Evolutionary conservation across 225 moss, liverwort and hornwort genomes (phyloP), one percentile per base, ranked within the genome.

Genomic region (Takakia lepidozioides): DNA sequence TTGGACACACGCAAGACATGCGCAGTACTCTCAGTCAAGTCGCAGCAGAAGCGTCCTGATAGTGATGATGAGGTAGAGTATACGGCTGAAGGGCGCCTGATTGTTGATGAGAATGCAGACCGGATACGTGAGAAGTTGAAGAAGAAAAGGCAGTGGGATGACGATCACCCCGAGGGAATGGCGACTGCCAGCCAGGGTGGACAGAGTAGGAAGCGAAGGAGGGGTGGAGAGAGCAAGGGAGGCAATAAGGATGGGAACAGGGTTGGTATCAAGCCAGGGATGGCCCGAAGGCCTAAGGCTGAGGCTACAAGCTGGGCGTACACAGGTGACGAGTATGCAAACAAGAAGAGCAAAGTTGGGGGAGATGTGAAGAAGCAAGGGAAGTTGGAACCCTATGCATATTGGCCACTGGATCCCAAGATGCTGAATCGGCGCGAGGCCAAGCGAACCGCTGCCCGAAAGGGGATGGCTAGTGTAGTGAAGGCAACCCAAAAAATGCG

Each of bases 401-500:
- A 98, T 52, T 98, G 98, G 91, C 98, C 98, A 25, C 60, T 98
- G 29, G 98, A 98, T 74, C 91, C 87, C 15, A 98, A 98, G 56
- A 87, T 98, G 48, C 68, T 98, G 40, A 91, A 98, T 29, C 62
- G 98, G 43, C 61, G 98, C 24, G 87, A 87, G 61, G 78, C 76
- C 2, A 98, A 98, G 63, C 70, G 74, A 61, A 70, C 75, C 22
- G 73, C 82, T 34, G 98, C 91, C 10, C 71, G 98, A 54, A 73
- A 85, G 57, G 91, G 87, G 28, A 91, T 98, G 98, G 55, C 57
- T 39, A 91, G 91, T 58, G 83, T 98, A 23, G 67, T 98, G 63
- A 85, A 71, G 52, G 72, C 83, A 25, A 59, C 80, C 19, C 75
- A 81, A 40, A 77, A 85, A 64, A 66, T 67, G 66, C 78, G 63